Conservation (phyloP, 2,329 filamentous ascomycete species). For the Xylariaceae sp. region DNA sequence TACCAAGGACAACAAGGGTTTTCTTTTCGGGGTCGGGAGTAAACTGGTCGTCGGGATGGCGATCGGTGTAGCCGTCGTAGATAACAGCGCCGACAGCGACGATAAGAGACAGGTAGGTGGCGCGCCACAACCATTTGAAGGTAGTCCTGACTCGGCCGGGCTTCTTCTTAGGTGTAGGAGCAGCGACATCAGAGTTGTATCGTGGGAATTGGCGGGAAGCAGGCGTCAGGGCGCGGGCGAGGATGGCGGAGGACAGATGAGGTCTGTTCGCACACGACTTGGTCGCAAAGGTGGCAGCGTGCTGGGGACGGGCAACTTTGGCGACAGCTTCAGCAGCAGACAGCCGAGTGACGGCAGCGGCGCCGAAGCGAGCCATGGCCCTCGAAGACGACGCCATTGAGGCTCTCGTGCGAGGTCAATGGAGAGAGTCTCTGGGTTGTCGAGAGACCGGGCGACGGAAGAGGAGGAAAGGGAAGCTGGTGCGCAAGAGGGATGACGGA, state of each 20-base stretch:
- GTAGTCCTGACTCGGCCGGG: slow-evolving; percentile 62
- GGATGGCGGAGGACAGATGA: slow-evolving; percentile 29
- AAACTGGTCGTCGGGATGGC: slow-evolving; percentile 77
- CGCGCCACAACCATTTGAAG: slow-evolving; percentile 79
- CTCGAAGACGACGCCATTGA: slow-evolving; percentile 47
- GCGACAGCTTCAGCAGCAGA: slow-evolving; percentile 33
- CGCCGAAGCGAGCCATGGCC: slow-evolving; percentile 38
- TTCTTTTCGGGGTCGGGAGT: slow-evolving; percentile 87
- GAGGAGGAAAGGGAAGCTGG: neutral
- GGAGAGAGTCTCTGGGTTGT: slow-evolving; percentile 1
- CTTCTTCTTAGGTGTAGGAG: slow-evolving; percentile 48
- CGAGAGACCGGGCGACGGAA: slow-evolving; percentile 10
- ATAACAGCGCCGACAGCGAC: slow-evolving; percentile 68
- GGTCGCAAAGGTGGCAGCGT: slow-evolving; percentile 25
- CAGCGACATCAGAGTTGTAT: slow-evolving; percentile 48
- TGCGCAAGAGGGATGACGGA: neutral
- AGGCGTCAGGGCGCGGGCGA: slow-evolving; percentile 35
- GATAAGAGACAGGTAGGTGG: slow-evolving; percentile 73
- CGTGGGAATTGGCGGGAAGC: slow-evolving; percentile 43
- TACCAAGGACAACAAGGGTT: slow-evolving; percentile 93
- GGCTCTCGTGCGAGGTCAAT: slow-evolving; percentile 21
- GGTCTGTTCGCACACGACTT: slow-evolving; percentile 30
- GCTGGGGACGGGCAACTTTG: slow-evolving; percentile 22
- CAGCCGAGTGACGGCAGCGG: slow-evolving; percentile 23
- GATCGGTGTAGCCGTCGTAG: slow-evolving; percentile 79